Percentiles rank a stretch among this genome's conserved stretches.
Evolutionary conservation across 306 rosid species (phyloP).

Genomic region (Begonia masoniana): DNA sequence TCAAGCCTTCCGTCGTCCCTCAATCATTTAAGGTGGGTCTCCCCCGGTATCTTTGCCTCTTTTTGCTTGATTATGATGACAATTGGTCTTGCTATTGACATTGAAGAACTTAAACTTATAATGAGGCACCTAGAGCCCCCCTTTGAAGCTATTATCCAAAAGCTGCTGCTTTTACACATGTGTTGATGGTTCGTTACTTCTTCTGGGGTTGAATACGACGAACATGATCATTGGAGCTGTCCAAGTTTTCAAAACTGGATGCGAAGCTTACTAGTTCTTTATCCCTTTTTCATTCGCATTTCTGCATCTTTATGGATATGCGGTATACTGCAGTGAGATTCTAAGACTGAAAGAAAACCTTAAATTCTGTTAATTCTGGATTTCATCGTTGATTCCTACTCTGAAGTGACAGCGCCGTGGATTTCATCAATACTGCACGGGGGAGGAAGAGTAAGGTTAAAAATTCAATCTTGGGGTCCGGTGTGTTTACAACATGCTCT

Average conservation of each 20-base stretch:
- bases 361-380: constrained; percentile 61
- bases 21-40: constrained; percentile 48
- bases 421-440: constrained; percentile 32
- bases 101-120: constrained; percentile 41
- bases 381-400: constrained; percentile 51
- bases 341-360: constrained; percentile 67
- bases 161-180: constrained; percentile 70
- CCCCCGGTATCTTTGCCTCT: background rate
- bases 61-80: background rate
- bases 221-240: constrained; percentile 51
- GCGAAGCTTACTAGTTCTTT: constrained; percentile 54
- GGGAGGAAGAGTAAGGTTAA: constrained; percentile 40
- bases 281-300: background rate
- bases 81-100: constrained; percentile 5
- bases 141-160: constrained; percentile 46
- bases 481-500: constrained; percentile 40
- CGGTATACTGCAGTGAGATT: background rate
- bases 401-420: constrained; percentile 29
- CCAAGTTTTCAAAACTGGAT: constrained; percentile 52
- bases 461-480: constrained; percentile 55
- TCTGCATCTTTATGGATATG: background rate
- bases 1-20: constrained; percentile 82
- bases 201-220: constrained; percentile 40
- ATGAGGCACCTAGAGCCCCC: constrained; percentile 58
- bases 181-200: constrained; percentile 63